These are phyloP conservation scores for Moesziomyces antarcticus DNA, from an alignment of 1,284 basidiomycete genomes.

Conservation along the genomic window DNA sequence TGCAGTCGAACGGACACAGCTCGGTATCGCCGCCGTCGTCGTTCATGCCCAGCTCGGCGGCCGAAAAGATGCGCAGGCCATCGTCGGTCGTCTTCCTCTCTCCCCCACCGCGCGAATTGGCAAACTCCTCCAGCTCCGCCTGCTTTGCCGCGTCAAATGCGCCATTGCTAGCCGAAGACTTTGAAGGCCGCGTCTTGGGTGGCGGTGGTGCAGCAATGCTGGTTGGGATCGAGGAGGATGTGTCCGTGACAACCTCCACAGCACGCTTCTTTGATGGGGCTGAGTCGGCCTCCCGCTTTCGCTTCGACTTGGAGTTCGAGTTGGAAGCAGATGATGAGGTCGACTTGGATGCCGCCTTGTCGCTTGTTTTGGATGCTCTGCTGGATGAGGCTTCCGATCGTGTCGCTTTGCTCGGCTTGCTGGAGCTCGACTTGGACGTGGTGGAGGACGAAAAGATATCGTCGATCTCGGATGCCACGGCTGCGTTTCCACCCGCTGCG, in stretches of 20 bases:
- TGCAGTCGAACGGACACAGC: constrained; percentile 40
- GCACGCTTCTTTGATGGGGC: constrained; percentile 1
- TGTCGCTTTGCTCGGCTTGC: no score
- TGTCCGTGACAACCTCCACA: constrained; percentile 22
- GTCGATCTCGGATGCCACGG: constrained; percentile 15
- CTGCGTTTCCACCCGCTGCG: no score
- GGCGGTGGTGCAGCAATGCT: no score
- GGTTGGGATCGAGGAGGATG: constrained; percentile 5
- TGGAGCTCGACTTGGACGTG: neutral
- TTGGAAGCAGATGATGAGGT: no score
- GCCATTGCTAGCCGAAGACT: no score
- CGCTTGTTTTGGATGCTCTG: no score
- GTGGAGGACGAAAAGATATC: constrained; percentile 14
- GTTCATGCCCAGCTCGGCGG: constrained; percentile 11
- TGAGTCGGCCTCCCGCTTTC: neutral
- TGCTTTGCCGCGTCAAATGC: neutral
- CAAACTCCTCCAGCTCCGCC: constrained; percentile 22
- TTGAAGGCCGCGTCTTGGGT: no score
- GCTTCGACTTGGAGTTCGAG: neutral
- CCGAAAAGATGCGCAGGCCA: constrained; percentile 31
- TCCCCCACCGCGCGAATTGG: constrained; percentile 13
- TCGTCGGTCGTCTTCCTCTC: constrained; percentile 26
- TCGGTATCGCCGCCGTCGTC: constrained; percentile 22
- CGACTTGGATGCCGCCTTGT: no score
- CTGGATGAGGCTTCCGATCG: no score